A percentile compares a stretch with the other conserved stretches of the same genome.
Evolutionary conservation across 371 early-diverging fungal species (phyloP).

Genomic region (Vittaforma corneae): DNA sequence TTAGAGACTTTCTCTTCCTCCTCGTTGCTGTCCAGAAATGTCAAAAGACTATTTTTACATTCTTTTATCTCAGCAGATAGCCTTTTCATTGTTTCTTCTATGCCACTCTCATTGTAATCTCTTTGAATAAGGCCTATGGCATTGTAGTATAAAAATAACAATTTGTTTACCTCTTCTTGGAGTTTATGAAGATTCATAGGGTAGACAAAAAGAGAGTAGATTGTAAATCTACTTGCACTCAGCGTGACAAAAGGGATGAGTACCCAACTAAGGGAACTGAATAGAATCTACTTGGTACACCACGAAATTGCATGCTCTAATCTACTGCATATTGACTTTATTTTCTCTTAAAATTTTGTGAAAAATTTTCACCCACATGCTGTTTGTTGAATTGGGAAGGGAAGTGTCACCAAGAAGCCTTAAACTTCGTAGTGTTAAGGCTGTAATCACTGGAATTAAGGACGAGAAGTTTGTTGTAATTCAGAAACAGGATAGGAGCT

Average conservation of each 20-base stretch:
- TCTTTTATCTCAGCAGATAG: conserved; percentile 23
- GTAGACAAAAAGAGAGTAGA: too few species aligned
- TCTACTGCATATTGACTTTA: conserved; percentile 7
- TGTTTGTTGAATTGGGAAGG: conserved; percentile 39
- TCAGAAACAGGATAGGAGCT: conserved; percentile 21
- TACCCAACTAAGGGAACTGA: too few species aligned
- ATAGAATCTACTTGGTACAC: too few species aligned
- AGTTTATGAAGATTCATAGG: conserved; percentile 23
- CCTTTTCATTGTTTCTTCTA: conserved; percentile 7
- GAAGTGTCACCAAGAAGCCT: conserved; percentile 18
- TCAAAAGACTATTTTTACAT: conserved; percentile 22
- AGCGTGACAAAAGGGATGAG: too few species aligned
- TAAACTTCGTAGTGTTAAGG: conserved; percentile 20
- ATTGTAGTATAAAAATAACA: conserved; percentile 43
- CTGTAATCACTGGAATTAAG: conserved; percentile 39
- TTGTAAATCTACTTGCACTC: too few species aligned
- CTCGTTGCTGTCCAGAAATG: conserved; percentile 19
- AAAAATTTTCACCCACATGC: conserved; percentile 22
- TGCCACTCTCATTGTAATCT: conserved; percentile 11
- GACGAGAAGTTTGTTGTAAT: conserved; percentile 40
- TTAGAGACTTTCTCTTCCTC: too few species aligned
- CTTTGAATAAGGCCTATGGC: conserved; percentile 42
- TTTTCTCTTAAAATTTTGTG: not conserved
- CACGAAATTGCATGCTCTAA: conserved; percentile 9
- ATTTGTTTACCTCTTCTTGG: conserved; percentile 38